Evolutionary conservation across 257 asterid species (phyloP).

Genomic region (Solanum medicagineum): DNA sequence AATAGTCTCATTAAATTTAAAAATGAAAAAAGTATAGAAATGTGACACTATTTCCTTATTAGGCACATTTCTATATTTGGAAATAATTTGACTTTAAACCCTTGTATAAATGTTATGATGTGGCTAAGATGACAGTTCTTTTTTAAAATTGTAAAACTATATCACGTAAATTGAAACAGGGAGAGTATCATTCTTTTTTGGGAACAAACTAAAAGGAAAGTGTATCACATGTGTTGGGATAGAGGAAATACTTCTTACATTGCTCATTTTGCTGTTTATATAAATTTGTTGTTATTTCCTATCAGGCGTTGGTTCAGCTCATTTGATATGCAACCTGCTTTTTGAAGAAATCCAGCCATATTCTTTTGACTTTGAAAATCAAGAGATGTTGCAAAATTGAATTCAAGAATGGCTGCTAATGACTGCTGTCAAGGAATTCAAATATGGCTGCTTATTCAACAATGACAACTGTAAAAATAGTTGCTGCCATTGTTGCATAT

Average conservation of each 20-base stretch:
- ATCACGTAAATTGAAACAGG: background rate
- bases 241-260: conserved; percentile 7
- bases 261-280: conserved; percentile 26
- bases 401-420: too few relatives aligned
- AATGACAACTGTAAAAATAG: too few relatives aligned
- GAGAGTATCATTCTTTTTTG: background rate
- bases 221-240: background rate
- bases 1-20: background rate
- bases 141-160: too few relatives aligned
- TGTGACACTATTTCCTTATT: background rate
- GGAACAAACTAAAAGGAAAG: background rate
- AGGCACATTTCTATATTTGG: background rate
- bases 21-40: background rate
- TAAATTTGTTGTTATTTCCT: conserved; percentile 38
- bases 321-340: conserved; percentile 52
- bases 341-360: too few relatives aligned
- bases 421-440: too few relatives aligned
- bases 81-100: background rate
- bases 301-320: conserved; percentile 77
- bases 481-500: too few relatives aligned
- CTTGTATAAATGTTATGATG: background rate
- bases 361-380: too few relatives aligned
- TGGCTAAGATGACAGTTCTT: background rate
- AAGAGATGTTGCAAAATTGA: too few relatives aligned
- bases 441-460: too few relatives aligned